A percentile compares a stretch with the other conserved stretches of the same genome.
phyloP scores from a whole-genome alignment of 495 filamentous ascomycete genomes.

The Talaromyces wortmannii region DNA sequence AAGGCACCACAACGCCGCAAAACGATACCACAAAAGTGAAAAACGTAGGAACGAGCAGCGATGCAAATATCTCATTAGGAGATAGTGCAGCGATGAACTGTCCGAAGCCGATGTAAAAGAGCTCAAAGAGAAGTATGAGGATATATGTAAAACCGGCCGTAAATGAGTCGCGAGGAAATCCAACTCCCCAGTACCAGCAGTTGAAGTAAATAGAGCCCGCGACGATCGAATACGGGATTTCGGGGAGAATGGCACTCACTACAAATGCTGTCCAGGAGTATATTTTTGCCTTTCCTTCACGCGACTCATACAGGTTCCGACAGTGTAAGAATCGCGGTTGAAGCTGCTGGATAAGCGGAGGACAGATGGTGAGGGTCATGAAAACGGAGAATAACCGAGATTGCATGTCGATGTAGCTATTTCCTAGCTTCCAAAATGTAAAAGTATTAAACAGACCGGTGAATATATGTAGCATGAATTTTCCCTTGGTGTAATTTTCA shows the following conservation, averaged over 20 bases:
- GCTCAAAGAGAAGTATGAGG: slow-evolving; percentile 59
- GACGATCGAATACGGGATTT: slow-evolving; percentile 45
- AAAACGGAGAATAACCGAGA: slow-evolving; percentile 64
- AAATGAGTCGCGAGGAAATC: slow-evolving; percentile 47
- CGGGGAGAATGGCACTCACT: slow-evolving; percentile 38
- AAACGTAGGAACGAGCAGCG: slow-evolving; percentile 58
- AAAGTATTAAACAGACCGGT: slow-evolving; percentile 62
- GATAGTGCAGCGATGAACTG: slow-evolving; percentile 70
- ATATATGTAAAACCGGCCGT: slow-evolving; percentile 50
- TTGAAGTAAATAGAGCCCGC: slow-evolving; percentile 47
- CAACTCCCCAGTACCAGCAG: slow-evolving; percentile 53
- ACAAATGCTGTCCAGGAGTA: slow-evolving; percentile 48
- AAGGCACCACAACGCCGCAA: slow-evolving; percentile 57
- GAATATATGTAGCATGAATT: slow-evolving; percentile 56
- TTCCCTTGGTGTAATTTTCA: slow-evolving; percentile 27
- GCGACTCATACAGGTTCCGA: slow-evolving; percentile 37
- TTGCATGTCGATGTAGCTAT: slow-evolving; percentile 55
- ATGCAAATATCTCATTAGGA: slow-evolving; percentile 67
- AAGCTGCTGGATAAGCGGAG: slow-evolving; percentile 55
- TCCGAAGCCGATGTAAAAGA: slow-evolving; percentile 68
- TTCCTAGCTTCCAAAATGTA: slow-evolving; percentile 56
- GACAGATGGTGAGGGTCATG: slow-evolving; percentile 60
- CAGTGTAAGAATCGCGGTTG: slow-evolving; percentile 43
- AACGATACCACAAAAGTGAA: slow-evolving; percentile 59
- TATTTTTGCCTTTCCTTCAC: slow-evolving; percentile 44